Evolutionary conservation across 768 basidiomycete genomes (phyloP), one percentile per base, ranked within the genome.

Genomic region (Boletus rex-veris): DNA sequence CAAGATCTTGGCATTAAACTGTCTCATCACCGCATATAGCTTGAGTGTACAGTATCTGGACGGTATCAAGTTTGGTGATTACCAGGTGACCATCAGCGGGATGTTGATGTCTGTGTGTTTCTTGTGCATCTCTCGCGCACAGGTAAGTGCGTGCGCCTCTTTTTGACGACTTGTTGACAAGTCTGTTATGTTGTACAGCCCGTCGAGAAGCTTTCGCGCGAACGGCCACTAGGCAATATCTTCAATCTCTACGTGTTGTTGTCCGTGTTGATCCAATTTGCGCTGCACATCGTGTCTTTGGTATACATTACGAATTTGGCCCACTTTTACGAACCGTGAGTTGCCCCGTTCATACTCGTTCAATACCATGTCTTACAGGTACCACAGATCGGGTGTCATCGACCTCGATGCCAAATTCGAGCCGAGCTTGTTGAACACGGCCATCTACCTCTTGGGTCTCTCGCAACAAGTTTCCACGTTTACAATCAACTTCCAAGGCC

Each of bases 391-490:
- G 16, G 92, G 90, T 3, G 75, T 77, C 2, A 90, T 98, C 55
- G 94, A 98, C 68, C 76, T 99, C 36, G 96, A 98, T 49, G 96
- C 95, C 50, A 95, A 97, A 68, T 99, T 97, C 63, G 92, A 93
- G 67, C 96, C 97, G 0, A 91, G 85, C 59, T 74, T 99, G 45
- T 77, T 99, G 54, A 99, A 98, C 76, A 96, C 95, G 3, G 92
- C 94, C 39, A 96, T 99, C 64, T 99, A 95, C 74, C 83, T 98
- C 28, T 79, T 99, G 48, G 89, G 95, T 49, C 80, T 98, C 36
- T 95, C 92, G 3, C 96, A 99, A 69, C 97, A 99, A 71, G 96
- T 99, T 2, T 98, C 96, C 7, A 98, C 97, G 0, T 98, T 99
- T 65, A 87, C 94, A 4, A 93, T 98, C 75, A 99, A 99, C 76